Base-by-base conservation (phyloP, 2,329 filamentous ascomycete genomes). In the Fusarium kyushuense region DNA sequence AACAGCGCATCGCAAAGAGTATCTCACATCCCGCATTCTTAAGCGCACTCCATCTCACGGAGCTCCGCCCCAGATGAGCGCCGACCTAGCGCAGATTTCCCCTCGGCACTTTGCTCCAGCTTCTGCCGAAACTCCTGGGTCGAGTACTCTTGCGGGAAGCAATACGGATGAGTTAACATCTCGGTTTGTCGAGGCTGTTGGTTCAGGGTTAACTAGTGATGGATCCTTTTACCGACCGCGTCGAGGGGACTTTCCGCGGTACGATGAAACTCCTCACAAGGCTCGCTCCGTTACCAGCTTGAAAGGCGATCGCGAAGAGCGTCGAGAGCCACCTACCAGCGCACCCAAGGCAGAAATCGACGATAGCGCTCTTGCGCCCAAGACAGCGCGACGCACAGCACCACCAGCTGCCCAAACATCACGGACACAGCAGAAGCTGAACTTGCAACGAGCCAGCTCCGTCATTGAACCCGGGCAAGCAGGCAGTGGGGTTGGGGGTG, bases 401-500 rank as follows among this genome's bases (percentile, higher is more conserved):
- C 78, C 79, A 2, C 79, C 80, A 2, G 77, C 83, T 1, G 83
- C 84, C 2, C 85, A 88, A 61, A 84, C 87, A 68, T 92, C 89
- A 54, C 85, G 91, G 16, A 92, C 90, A 2, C 90, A 93, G 77
- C 90, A 93, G 76, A 93, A 93, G 73, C 82, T 93, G 16, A 90
- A 92, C 78, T 83, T 93, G 2, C 90, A 93, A 74, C 86, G 91
- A 36, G 90, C 90, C 30, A 91, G 89, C 74, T 92, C 90, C 5
- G 87, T 86, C 67, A 89, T 93, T 47, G 90, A 93, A 70, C 88
- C 88, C 1, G 80, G 86, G 30, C 86, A 89, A 79, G 63, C 74
- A 6, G 75, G 78, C 1, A 58, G 74, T 2, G 76, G 74, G 19
- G 74, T 76, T 27, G 75, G 74, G 9, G 81, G 82, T 7, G 78